A percentile compares a stretch with the other conserved stretches of the same genome.
These are phyloP conservation scores for Phyllosticta paracitricarpa DNA, from an alignment of 2,329 filamentous ascomycete genomes.

Conservation along the genomic window DNA sequence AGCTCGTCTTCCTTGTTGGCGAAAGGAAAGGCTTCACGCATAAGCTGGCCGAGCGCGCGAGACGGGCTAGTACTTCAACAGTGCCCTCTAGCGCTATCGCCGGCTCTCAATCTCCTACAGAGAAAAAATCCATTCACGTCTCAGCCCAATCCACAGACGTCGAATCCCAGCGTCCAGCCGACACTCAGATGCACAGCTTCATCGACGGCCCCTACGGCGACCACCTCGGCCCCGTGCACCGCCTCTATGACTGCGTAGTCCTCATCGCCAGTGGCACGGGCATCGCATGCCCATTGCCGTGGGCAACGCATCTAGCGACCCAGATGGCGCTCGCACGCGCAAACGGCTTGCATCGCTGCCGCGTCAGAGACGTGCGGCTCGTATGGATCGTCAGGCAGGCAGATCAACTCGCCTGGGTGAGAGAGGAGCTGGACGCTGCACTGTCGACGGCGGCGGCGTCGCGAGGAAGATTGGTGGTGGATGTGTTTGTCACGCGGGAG, in stretches of 20 bases:
- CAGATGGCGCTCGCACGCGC: not conserved
- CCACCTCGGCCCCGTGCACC: slow-evolving; percentile 12
- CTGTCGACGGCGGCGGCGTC: not conserved
- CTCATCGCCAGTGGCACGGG: slow-evolving; percentile 14
- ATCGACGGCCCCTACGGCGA: slow-evolving; percentile 23
- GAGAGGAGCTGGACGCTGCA: slow-evolving; percentile 9
- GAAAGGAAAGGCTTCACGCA: slow-evolving; percentile 19
- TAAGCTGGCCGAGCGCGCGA: slow-evolving; percentile 5
- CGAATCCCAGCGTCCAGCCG: not conserved
- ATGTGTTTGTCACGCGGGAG: slow-evolving; percentile 12
- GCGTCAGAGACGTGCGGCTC: slow-evolving; percentile 10
- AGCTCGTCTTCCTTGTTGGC: slow-evolving; percentile 18
- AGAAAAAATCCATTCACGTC: not conserved
- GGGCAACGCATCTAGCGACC: slow-evolving; percentile 11
- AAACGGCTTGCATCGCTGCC: not conserved
- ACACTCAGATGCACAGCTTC: slow-evolving; percentile 11
- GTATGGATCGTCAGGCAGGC: slow-evolving; percentile 13
- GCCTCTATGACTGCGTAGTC: slow-evolving; percentile 13
- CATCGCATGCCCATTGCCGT: slow-evolving; percentile 13
- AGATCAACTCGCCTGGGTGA: slow-evolving; percentile 11
- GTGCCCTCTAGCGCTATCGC: not conserved
- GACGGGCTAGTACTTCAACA: not conserved
- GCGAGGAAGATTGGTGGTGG: slow-evolving; percentile 8
- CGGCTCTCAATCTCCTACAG: not conserved
- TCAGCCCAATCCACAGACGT: not conserved